Base-by-base conservation (phyloP, 768 basidiomycete species). In the Calocera cornea region DNA sequence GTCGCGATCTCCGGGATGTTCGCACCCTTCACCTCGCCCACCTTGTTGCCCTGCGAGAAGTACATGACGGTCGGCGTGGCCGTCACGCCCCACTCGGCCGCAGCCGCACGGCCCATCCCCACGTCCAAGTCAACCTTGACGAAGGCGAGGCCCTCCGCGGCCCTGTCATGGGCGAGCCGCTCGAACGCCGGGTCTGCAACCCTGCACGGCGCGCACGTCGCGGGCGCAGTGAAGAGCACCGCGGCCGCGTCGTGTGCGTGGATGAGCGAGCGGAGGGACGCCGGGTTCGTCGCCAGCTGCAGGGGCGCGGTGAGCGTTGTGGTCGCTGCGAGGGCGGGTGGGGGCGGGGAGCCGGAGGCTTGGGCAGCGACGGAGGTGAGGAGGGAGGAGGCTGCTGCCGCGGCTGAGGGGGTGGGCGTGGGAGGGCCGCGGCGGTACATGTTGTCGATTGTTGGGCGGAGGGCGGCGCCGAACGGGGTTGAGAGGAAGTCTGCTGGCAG, bases 41-140 rank as follows among this genome's bases (percentile, higher is more conserved):
- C 89, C 84, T 89, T 86, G 64, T 82, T 79, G 0, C 87, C 90
- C 68, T 89, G 81, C 69, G 87, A 75, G 78, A 92, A 97, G 78
- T 97, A 94, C 41, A 89, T 78, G 73, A 97, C 95, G 0, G 92
- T 94, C 3, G 94, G 95, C 1, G 91, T 95, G 19, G 83, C 92
- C 17, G 81, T 76, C 0, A 97, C 84, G 16, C 83, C 80, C 78
- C 83, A 89, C 74, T 86, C 79, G 0, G 75, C 69, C 0, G 87
- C 89, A 17, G 95, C 77, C 65, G 79, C 78, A 1, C 76, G 72
- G 0, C 88, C 88, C 75, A 84, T 75, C 0, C 88, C 89, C 14
- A 88, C 82, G 2, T 82, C 84, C 70, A 92, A 78, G 77, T 97
- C 95, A 38, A 97, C 83, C 75, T 92, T 91, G 2, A 88, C 84